Evolutionary conservation across 2,329 filamentous ascomycete genomes (phyloP).

Genomic region (Colletotrichum truncatum): DNA sequence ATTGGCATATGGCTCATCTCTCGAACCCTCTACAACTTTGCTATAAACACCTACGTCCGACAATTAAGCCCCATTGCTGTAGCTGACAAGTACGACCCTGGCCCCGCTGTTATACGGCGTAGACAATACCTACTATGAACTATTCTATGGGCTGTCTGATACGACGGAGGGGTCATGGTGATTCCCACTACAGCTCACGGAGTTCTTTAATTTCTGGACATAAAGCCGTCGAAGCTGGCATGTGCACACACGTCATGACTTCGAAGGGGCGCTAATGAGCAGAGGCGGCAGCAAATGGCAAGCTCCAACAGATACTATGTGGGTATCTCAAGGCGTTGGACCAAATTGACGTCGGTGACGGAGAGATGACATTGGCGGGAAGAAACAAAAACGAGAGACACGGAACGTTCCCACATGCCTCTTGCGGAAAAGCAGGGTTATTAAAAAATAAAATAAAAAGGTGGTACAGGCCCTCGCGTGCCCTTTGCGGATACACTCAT

Average conservation of each 20-base stretch:
- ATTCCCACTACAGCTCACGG: too few species aligned
- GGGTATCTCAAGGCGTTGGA: not conserved
- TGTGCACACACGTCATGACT: slow-evolving; percentile 25
- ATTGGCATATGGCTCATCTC: too few species aligned
- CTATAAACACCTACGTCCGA: not conserved
- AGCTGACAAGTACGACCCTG: not conserved
- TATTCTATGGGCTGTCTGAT: not conserved
- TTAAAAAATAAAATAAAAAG: too few species aligned
- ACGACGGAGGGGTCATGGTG: too few species aligned
- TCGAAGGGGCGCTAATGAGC: not conserved
- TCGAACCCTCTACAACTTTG: too few species aligned
- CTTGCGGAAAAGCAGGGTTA: not conserved
- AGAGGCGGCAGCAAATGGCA: not conserved
- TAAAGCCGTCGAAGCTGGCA: not conserved
- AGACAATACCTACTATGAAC: not conserved
- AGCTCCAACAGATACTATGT: not conserved
- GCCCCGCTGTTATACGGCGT: not conserved
- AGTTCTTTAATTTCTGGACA: not conserved
- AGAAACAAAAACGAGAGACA: not conserved
- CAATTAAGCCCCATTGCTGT: not conserved
- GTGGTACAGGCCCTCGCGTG: not conserved
- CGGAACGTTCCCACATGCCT: not conserved
- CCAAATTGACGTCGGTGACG: slow-evolving; percentile 4
- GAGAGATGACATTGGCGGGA: not conserved
- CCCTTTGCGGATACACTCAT: not conserved